A percentile compares a stretch with the other conserved stretches of the same genome.
Conservation (phyloP, 2,329 filamentous ascomycete species). For the Elsinoe arachidis region DNA sequence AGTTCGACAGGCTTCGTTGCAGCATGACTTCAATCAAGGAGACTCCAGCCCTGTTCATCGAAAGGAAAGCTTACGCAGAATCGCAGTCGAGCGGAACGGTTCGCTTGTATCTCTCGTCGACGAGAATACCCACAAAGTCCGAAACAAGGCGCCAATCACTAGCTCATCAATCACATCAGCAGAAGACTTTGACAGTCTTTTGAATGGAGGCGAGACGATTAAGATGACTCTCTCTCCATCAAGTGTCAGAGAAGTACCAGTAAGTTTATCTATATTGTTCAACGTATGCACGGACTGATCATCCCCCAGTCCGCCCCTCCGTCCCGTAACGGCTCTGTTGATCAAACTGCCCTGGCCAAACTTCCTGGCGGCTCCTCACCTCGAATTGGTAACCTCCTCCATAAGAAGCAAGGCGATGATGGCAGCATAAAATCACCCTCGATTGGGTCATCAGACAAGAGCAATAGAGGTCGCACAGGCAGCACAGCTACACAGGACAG, state of each 20-base stretch:
- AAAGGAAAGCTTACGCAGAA: slow-evolving; percentile 10
- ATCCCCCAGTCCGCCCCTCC: slow-evolving; percentile 1
- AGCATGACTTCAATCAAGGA: not conserved
- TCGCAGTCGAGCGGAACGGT: slow-evolving; percentile 12
- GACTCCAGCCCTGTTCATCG: not conserved
- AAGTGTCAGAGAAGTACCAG: slow-evolving; percentile 36
- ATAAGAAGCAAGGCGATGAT: slow-evolving; percentile 4
- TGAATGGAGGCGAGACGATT: slow-evolving; percentile 40
- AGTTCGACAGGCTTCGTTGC: slow-evolving; percentile 5
- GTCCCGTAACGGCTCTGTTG: slow-evolving; percentile 10
- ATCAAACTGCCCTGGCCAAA: slow-evolving; percentile 1
- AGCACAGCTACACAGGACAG: slow-evolving; percentile 3
- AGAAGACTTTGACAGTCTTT: slow-evolving; percentile 40
- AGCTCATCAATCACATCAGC: slow-evolving; percentile 16
- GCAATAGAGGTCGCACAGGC: slow-evolving; percentile 9
- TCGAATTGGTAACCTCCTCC: not conserved
- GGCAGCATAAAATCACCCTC: not conserved
- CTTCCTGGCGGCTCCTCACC: slow-evolving; percentile 6
- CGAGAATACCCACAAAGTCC: slow-evolving; percentile 8
- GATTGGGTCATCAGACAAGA: slow-evolving; percentile 17
- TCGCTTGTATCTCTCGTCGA: slow-evolving; percentile 12
- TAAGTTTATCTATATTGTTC: slow-evolving; percentile 25
- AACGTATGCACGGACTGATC: not conserved
- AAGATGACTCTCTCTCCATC: slow-evolving; percentile 44
- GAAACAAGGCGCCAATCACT: slow-evolving; percentile 8